Evolutionary conservation across 139 green algal species (phyloP), one percentile per base, ranked within the genome.

Genomic region (Edaphochlamys debaryana): DNA sequence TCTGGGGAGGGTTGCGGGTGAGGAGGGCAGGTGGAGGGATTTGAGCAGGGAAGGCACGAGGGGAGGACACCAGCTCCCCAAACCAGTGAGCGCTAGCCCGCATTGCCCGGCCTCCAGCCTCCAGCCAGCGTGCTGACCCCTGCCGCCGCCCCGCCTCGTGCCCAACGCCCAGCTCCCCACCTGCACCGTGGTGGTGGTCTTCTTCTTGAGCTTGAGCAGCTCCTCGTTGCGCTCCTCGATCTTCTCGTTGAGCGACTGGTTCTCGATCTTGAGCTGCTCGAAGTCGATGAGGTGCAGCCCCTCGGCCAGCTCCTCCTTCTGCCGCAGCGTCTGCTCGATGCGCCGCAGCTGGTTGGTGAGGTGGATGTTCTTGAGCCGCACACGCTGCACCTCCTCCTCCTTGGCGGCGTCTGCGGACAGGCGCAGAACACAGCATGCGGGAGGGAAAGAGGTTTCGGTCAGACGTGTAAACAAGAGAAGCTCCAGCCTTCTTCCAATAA

Each of bases 241-340:
- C 86, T 96, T 96, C 72, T 96, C 93, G 38, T 94, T 93, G 69
- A 98, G 87, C 54, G 81, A 92, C 87, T 96, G 93, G 84, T 96
- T 98, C 85, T 98, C 95, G 60, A 98, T 98, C 85, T 97, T 97
- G 67, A 98, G 92, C 90, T 98, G 95, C 93, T 98, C 95, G 90
- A 97, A 98, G 89, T 98, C 95, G 32, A 98, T 96, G 38, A 98
- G 90, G 76, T 98, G 95, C 72, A 98, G 92, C 20, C 95, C 95
- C 71, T 97, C 95, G 32, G 90, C 93, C 69, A 96, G 89, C 82
- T 92, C 76, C 79, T 93, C 89, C 62, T 89, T 92, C 58, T 91
- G 86, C 69, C 80, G 63, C 52, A 93, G 82, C 67, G 83, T 86
- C 62, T 82, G 69, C 76, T 91, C 84, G 45, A 90, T 88, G 76